Base-by-base conservation (phyloP, 1,139 yeast genomes). In the Hemisphaericaspora xylofermentans region DNA sequence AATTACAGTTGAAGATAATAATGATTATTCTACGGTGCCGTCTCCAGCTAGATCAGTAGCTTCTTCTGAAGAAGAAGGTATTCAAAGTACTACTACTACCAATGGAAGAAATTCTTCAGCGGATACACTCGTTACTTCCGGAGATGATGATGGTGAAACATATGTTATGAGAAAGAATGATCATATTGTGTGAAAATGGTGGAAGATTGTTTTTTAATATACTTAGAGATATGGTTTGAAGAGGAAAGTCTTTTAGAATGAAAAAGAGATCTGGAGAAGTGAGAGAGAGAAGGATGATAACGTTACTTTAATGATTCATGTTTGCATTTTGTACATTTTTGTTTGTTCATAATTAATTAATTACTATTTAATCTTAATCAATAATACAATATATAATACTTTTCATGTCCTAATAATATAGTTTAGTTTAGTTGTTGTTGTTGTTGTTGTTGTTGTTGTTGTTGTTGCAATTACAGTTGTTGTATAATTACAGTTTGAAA, bases 101-200 rank as follows among this genome's bases (percentile, higher is more conserved):
- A 31, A 29, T 15, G 22, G 28, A 18, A 36, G 16, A 21, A 30
- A 22, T 28, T 18, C 25, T 5, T 32, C 28, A 18, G 32, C 17
- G 27, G 31, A 32, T 16, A 32, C 30, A 7, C 18, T 27, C 4
- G 33, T 14, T 24, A 14, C 19, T 21, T n/a, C 16, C 16, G 19
- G 33, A 2, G 25, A 24, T 35, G 31, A 36, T 25, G 43, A 37
- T 16, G 38, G 35, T 12, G 43, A 40, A 17, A 31, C 29, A 10
- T 40, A 39, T 25, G 38, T 38, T 13, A 32, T 38, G 27, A 44
- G 41, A 33, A 41, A 39, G 36, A 46, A 42, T 40, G 49, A 48
- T 40, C 38, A 45, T 39, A 39, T 48, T 40, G 51, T 48, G 37
- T 48, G 12, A 24, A 33, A 26, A 22, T 14, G 16, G 19, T 33